Evolutionary conservation across 2,329 filamentous ascomycete genomes (phyloP).

Genomic region (Nigrospora osmanthi): DNA sequence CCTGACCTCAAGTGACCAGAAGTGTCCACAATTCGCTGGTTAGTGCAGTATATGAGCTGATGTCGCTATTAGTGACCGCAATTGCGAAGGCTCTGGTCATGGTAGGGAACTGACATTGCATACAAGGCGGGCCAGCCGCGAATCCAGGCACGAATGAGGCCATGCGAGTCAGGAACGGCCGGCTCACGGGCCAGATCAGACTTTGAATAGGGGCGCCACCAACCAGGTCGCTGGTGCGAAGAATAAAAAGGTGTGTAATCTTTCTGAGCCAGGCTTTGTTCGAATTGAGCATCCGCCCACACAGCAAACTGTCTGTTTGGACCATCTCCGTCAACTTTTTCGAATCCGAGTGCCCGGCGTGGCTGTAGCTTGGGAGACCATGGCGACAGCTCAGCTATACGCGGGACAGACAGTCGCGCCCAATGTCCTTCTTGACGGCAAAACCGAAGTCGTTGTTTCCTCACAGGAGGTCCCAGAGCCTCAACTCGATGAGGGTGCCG

Average conservation of each 20-base stretch:
- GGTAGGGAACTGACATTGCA: background rate
- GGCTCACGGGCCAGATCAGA: no score
- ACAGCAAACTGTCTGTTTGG: background rate
- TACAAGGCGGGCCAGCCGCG: no score
- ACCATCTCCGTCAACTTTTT: background rate
- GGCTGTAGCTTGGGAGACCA: background rate
- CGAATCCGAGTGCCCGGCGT: background rate
- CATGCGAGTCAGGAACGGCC: no score
- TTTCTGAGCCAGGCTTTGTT: background rate
- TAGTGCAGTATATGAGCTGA: background rate
- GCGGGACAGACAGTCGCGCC: conserved; percentile 4
- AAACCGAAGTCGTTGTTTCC: conserved; percentile 1
- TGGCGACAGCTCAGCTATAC: conserved; percentile 3
- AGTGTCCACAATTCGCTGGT: background rate
- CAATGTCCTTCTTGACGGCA: conserved; percentile 2
- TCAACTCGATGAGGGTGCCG: background rate
- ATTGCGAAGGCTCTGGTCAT: background rate
- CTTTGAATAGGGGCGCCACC: background rate
- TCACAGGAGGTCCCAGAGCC: background rate
- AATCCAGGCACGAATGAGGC: no score
- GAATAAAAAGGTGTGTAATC: background rate
- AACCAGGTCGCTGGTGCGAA: background rate
- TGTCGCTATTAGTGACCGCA: background rate
- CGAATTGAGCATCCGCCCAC: background rate
- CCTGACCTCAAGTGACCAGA: background rate